phyloP scores from a whole-genome alignment of 306 rosid genomes.

The Fagus crenata region DNA sequence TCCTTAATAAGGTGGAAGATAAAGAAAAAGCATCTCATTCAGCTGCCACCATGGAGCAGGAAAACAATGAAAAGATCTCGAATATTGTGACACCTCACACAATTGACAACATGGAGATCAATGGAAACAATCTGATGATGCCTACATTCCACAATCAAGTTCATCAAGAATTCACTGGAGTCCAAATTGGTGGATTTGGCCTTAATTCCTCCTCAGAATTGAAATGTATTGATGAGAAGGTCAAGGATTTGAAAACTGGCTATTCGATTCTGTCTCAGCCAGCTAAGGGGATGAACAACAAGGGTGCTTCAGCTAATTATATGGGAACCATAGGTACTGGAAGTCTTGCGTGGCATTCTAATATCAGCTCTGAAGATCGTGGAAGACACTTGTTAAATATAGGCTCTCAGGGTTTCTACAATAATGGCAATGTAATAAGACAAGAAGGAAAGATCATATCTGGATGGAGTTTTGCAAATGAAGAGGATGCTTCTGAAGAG shows the following conservation, averaged over 20 bases:
- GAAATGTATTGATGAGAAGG: conserved; percentile 22
- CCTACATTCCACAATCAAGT: conserved; percentile 30
- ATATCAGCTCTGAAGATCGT: conserved; percentile 16
- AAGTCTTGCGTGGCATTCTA: conserved; percentile 30
- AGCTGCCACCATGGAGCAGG: conserved; percentile 12
- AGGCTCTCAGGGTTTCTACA: conserved; percentile 24
- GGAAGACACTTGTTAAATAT: conserved; percentile 21
- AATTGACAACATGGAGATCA: conserved; percentile 15
- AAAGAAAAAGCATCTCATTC: conserved; percentile 19
- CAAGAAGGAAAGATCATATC: conserved; percentile 36
- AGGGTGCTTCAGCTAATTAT: conserved; percentile 22
- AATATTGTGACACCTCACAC: conserved; percentile 6
- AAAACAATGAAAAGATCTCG: conserved; percentile 25
- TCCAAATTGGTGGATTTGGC: conserved; percentile 29
- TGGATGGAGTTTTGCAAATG: conserved; percentile 40
- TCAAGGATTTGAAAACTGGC: conserved; percentile 13
- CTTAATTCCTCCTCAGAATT: conserved; percentile 19
- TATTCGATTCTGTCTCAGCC: conserved; percentile 21
- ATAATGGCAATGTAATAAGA: conserved; percentile 21
- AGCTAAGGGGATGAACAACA: conserved; percentile 8
- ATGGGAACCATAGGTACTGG: conserved; percentile 15
- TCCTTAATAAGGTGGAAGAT: conserved; percentile 35
- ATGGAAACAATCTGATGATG: conserved; percentile 23
- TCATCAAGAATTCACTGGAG: conserved; percentile 26
- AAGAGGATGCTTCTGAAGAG: conserved; percentile 39